Percentiles rank a stretch among this genome's conserved stretches.
Conservation (phyloP, 2,329 filamentous ascomycete species). For the Diplodia sapinea region DNA sequence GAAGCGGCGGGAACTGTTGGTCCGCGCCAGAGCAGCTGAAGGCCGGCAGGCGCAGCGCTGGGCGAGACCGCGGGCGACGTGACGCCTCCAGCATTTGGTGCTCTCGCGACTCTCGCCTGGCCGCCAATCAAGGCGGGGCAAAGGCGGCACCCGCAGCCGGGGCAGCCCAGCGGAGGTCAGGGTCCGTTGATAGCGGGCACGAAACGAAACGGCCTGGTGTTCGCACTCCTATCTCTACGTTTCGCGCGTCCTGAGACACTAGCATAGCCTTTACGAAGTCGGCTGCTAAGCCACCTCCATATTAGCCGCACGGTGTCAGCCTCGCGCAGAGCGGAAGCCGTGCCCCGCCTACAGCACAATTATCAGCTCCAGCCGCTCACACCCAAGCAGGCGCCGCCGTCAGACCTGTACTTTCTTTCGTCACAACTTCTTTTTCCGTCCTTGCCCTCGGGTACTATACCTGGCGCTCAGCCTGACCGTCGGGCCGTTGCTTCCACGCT, state of each 20-base stretch:
- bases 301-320: conserved; percentile 29
- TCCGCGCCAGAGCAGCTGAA: not conserved
- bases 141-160: not conserved
- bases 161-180: conserved; percentile 3
- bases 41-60: conserved; percentile 3
- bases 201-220: conserved; percentile 22
- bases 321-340: conserved; percentile 30
- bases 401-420: conserved; percentile 25
- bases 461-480: conserved; percentile 4
- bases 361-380: conserved; percentile 26
- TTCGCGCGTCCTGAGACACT: conserved; percentile 30
- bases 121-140: conserved; percentile 26
- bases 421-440: conserved; percentile 8
- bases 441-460: conserved; percentile 22
- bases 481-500: conserved; percentile 32
- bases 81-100: conserved; percentile 1
- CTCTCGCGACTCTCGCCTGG: conserved; percentile 6
- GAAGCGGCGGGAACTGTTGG: not conserved
- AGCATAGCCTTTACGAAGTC: conserved; percentile 29
- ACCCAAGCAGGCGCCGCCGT: conserved; percentile 23
- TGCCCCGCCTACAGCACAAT: conserved; percentile 31
- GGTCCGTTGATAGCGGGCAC: conserved; percentile 18
- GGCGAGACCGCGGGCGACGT: not conserved
- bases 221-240: conserved; percentile 9
- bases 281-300: conserved; percentile 28